Evolutionary conservation across 2,329 filamentous ascomycete species (phyloP), one percentile per base, ranked within the genome.

Genomic region (Arthrobotrys sinensis): DNA sequence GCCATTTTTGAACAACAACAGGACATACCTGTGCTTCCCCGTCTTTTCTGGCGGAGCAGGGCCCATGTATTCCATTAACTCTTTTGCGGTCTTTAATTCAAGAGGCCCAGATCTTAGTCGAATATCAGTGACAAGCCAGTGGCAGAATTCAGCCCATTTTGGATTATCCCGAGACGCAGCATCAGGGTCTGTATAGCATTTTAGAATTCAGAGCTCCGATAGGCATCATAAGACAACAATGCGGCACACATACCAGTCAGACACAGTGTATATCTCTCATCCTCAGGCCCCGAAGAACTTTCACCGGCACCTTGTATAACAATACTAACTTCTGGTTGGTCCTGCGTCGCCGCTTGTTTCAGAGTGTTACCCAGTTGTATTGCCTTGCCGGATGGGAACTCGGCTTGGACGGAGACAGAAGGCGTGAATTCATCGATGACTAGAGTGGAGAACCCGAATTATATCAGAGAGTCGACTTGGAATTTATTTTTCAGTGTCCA

Each of bases 391-490:
- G 85, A 83, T 70, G 86, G 85, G 83, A 88, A 88, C 46, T 83
- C 85, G 7, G 88, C 84, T 52, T 85, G 84, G 46, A 91, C 81
- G 45, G 86, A 85, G 66, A 90, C 84, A 5, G 85, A 85, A 4
- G 90, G 89, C 2, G 85, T 82, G 83, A 91, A 91, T 78, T 88
- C 86, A 80, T 90, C 86, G 73, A 91, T 86, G 19, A 91, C 88
- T 88, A 81, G 53, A 67, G 73, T 81, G 65, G 83, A 82, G 14
- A 50, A 55, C 32, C 81, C 79, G 52, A 36, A 40, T 36, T 11
- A 24, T n/a, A n/a, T 28, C 24, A 28, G 24, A 28, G 24, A 28
- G n/a, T n/a, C n/a, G n/a, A n/a, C n/a, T 28, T 28, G 2, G 24
- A 4, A 28, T 28, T 28, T 28, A 28, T 28, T 28, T 28, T 28